phyloP scores from a whole-genome alignment of 768 basidiomycete species.

The Mycena olivaceomarginata region DNA sequence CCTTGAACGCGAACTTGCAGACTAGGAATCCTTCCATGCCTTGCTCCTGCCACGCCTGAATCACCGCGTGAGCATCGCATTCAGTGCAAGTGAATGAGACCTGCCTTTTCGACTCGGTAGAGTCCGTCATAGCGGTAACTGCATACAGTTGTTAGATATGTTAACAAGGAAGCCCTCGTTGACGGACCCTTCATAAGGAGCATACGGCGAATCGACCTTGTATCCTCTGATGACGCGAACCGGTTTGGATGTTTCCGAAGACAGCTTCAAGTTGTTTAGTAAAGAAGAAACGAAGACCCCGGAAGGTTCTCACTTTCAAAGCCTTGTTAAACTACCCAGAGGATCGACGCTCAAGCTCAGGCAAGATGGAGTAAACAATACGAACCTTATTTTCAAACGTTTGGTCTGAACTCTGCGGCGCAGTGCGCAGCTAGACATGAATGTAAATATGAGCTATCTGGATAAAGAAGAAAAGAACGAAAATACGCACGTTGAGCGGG shows the following conservation, averaged over 20 bases:
- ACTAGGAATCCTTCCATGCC: conserved; percentile 87
- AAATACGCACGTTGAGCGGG: conserved; percentile 85
- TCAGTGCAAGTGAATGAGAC: conserved; percentile 26
- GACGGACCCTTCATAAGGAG: conserved; percentile 84
- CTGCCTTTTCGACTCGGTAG: conserved; percentile 85
- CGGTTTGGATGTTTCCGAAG: conserved; percentile 88
- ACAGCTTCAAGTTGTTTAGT: conserved; percentile 50
- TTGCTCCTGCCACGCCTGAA: conserved; percentile 83
- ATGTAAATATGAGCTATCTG: not conserved
- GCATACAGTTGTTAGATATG: not conserved
- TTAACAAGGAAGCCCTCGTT: not conserved
- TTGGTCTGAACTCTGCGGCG: conserved; percentile 91
- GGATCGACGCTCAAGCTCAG: conserved; percentile 7
- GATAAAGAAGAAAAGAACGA: not conserved
- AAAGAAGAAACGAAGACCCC: not conserved
- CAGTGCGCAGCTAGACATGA: conserved; percentile 84
- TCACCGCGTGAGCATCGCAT: conserved; percentile 1
- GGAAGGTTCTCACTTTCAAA: conserved; percentile 68
- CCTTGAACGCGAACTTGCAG: conserved; percentile 92
- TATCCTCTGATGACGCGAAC: conserved; percentile 92
- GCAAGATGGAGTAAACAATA: conserved; percentile 1
- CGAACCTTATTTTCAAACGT: conserved; percentile 80
- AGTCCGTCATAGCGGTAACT: conserved; percentile 96
- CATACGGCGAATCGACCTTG: conserved; percentile 84
- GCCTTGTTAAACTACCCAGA: conserved; percentile 76